phyloP scores from a whole-genome alignment of 306 rosid species.

The Herpetospermum pedunculosum region DNA sequence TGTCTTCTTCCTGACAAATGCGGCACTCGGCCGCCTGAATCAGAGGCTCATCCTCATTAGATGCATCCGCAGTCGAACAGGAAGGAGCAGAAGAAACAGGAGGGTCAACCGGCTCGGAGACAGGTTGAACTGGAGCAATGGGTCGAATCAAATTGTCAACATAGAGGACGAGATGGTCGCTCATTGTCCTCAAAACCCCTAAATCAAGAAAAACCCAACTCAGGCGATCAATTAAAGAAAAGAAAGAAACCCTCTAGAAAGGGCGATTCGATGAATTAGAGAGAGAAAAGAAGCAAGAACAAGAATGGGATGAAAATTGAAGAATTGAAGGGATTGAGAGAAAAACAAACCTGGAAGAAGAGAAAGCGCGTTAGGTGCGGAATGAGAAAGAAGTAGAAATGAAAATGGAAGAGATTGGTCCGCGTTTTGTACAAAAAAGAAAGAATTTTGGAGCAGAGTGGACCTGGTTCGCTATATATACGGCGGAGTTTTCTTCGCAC shows the following conservation, averaged over 20 bases:
- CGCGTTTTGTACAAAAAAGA: background rate
- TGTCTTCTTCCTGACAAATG: slow-evolving; percentile 59
- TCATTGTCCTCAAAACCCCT: slow-evolving; percentile 33
- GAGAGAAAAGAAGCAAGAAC: background rate
- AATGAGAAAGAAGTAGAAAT: background rate
- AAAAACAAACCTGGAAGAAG: background rate
- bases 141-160: slow-evolving; percentile 58
- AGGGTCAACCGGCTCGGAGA: background rate
- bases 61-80: slow-evolving; percentile 9
- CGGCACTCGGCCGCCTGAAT: slow-evolving; percentile 46
- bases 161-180: slow-evolving; percentile 69
- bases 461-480: background rate
- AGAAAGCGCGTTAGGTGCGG: slow-evolving; percentile 3
- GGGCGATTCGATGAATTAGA: background rate
- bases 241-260: background rate
- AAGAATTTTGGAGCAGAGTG: background rate
- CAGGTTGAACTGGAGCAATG: slow-evolving; percentile 8
- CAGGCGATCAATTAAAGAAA: background rate
- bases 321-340: too few relatives aligned
- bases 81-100: background rate
- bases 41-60: slow-evolving; percentile 32
- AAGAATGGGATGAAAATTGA: background rate
- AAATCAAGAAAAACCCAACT: background rate
- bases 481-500: background rate
- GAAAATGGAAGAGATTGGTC: background rate